phyloP scores from a whole-genome alignment of 352 stramenopile genomes.

The Pythium folliculosum region DNA sequence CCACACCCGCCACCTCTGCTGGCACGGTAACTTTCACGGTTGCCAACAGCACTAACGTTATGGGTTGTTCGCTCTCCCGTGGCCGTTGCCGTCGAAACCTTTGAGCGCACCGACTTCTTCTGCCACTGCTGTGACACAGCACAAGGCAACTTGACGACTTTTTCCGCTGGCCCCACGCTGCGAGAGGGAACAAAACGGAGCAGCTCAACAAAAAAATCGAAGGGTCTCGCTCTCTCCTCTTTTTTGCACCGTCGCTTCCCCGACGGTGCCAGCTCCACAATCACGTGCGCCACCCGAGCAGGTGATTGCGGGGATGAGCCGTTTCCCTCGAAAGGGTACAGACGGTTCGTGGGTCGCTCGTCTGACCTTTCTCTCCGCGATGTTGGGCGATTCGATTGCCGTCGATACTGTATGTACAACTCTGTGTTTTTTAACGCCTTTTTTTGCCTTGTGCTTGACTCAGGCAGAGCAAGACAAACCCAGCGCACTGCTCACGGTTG shows the following conservation, averaged over 20 bases:
- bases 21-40: background rate
- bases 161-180: background rate
- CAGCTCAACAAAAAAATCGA: slow-evolving; percentile 21
- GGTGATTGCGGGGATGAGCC: slow-evolving; percentile 8
- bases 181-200: slow-evolving; percentile 13
- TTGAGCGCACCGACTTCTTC: slow-evolving; percentile 1
- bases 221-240: slow-evolving; percentile 1
- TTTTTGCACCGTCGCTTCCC: slow-evolving; percentile 12
- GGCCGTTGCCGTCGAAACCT: slow-evolving; percentile 5
- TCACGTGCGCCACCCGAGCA: background rate
- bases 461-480: background rate
- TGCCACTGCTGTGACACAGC: slow-evolving; percentile 2
- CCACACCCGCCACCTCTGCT: background rate
- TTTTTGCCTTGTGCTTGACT: background rate
- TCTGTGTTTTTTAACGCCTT: background rate
- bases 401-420: no score
- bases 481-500: background rate
- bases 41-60: background rate
- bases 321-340: background rate
- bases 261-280: background rate
- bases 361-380: slow-evolving; percentile 16
- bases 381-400: slow-evolving; percentile 6
- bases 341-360: background rate
- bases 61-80: background rate
- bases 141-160: background rate